phyloP scores from a whole-genome alignment of 2,329 filamentous ascomycete genomes.

The Gliomastix tumulicola region DNA sequence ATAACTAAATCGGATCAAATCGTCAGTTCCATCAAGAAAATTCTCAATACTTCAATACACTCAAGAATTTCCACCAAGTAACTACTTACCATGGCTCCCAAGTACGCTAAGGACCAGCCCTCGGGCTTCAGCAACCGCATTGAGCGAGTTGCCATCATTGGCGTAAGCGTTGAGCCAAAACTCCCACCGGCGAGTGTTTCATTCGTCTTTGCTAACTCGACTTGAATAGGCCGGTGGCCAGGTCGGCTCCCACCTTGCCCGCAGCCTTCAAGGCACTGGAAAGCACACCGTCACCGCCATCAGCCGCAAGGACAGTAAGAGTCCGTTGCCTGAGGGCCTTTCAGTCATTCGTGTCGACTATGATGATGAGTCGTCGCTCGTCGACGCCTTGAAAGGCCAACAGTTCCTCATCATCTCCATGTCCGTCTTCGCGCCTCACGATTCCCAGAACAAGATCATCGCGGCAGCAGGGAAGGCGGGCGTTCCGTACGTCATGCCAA shows the following conservation, averaged over 20 bases:
- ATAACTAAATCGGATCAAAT: too few relatives aligned
- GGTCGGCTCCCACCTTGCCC: slow-evolving; percentile 30
- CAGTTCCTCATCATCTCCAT: slow-evolving; percentile 48
- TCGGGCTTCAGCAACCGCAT: slow-evolving; percentile 30
- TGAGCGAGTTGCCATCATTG: slow-evolving; percentile 37
- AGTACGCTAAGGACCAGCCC: slow-evolving; percentile 25
- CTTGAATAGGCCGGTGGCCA: slow-evolving; percentile 27
- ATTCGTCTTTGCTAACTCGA: neutral
- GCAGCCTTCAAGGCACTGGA: slow-evolving; percentile 36
- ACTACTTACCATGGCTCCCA: neutral
- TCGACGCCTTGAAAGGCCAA: slow-evolving; percentile 42
- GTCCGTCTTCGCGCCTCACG: slow-evolving; percentile 26
- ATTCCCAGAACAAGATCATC: slow-evolving; percentile 35
- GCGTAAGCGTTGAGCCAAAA: slow-evolving; percentile 32
- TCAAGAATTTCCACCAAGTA: too few relatives aligned
- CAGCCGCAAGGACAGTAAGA: slow-evolving; percentile 34
- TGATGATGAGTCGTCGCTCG: slow-evolving; percentile 29
- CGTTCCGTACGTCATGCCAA: slow-evolving; percentile 45
- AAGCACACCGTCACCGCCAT: slow-evolving; percentile 47
- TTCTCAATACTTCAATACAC: too few relatives aligned
- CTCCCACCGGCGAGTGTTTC: neutral
- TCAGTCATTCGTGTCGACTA: slow-evolving; percentile 34
- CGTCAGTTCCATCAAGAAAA: too few relatives aligned
- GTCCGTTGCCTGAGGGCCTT: slow-evolving; percentile 35
- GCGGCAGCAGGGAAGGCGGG: slow-evolving; percentile 42